A percentile compares a stretch with the other conserved stretches of the same genome.
phyloP scores from a whole-genome alignment of 108 stramenopile species.

The Chaetoceros muelleri region DNA sequence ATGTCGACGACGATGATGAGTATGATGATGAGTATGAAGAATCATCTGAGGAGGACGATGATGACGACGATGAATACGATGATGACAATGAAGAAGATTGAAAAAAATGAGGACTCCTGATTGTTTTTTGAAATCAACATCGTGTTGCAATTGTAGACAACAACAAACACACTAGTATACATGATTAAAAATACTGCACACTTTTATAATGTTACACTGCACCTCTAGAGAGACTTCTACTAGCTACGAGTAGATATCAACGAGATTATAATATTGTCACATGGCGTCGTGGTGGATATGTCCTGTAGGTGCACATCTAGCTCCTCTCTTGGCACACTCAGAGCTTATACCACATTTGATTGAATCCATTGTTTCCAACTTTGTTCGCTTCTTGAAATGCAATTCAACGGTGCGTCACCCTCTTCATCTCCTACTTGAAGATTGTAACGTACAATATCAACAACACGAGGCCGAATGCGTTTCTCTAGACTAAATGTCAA shows the following conservation, averaged over 20 bases:
- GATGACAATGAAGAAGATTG: constrained; percentile 4
- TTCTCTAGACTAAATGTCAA: background rate
- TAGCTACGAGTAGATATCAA: too few relatives aligned
- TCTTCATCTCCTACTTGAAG: background rate
- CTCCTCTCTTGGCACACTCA: background rate
- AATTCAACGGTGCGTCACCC: background rate
- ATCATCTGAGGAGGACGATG: constrained; percentile 4
- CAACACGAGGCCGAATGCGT: background rate
- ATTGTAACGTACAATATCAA: background rate
- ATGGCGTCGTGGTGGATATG: too few relatives aligned
- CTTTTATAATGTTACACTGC: too few relatives aligned
- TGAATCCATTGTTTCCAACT: background rate
- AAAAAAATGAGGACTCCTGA: constrained; percentile 4
- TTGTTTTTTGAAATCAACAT: too few relatives aligned
- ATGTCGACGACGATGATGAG: constrained; percentile 1
- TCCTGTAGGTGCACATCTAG: too few relatives aligned
- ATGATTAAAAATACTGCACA: too few relatives aligned
- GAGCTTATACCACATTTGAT: background rate
- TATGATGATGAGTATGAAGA: constrained; percentile 5
- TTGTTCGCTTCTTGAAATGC: background rate
- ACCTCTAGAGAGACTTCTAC: too few relatives aligned
- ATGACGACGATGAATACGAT: background rate
- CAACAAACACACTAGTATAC: too few relatives aligned
- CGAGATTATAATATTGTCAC: too few relatives aligned
- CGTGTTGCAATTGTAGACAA: too few relatives aligned